A percentile compares a stretch with the other conserved stretches of the same genome.
These are phyloP conservation scores for Polyplosphaeria fusca DNA, from an alignment of 495 filamentous ascomycete genomes.

Conservation along the genomic window DNA sequence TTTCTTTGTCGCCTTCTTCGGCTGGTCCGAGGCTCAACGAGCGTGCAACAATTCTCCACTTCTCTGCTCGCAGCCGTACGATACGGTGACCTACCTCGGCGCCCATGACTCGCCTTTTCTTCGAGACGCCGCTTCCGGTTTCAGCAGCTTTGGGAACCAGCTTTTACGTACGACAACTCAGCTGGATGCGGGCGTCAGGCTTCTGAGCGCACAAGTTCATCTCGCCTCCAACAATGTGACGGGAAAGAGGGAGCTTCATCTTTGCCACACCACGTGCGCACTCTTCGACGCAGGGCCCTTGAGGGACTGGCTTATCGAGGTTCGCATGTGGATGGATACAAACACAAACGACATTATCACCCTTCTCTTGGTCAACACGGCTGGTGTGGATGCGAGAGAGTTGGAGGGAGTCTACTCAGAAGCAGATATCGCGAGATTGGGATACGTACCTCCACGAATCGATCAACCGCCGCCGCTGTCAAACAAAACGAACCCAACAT, in stretches of 20 bases:
- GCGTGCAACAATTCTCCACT: conserved; percentile 60
- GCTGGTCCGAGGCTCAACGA: background rate
- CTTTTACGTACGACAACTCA: conserved; percentile 38
- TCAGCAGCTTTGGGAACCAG: conserved; percentile 38
- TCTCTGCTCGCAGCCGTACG: conserved; percentile 57
- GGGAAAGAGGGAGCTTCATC: conserved; percentile 38
- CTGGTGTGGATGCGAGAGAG: conserved; percentile 17
- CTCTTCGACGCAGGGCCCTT: conserved; percentile 38
- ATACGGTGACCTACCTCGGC: conserved; percentile 59
- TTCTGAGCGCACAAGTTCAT: conserved; percentile 39
- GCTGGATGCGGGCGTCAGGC: conserved; percentile 40
- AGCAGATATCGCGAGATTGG: conserved; percentile 35
- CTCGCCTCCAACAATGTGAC: conserved; percentile 39
- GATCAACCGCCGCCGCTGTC: conserved; percentile 50
- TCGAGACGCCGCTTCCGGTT: conserved; percentile 47
- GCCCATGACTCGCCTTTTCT: conserved; percentile 64
- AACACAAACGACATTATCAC: conserved; percentile 42
- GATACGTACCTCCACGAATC: conserved; percentile 27
- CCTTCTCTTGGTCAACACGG: conserved; percentile 38
- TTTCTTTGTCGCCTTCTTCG: background rate
- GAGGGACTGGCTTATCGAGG: conserved; percentile 34
- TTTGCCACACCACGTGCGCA: conserved; percentile 40
- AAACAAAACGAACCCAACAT: conserved; percentile 16
- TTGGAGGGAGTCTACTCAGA: conserved; percentile 31
- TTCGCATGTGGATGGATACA: conserved; percentile 38